These are phyloP conservation scores for Cordyceps pruinosa DNA, from an alignment of 2,329 filamentous ascomycete genomes.

Conservation along the genomic window DNA sequence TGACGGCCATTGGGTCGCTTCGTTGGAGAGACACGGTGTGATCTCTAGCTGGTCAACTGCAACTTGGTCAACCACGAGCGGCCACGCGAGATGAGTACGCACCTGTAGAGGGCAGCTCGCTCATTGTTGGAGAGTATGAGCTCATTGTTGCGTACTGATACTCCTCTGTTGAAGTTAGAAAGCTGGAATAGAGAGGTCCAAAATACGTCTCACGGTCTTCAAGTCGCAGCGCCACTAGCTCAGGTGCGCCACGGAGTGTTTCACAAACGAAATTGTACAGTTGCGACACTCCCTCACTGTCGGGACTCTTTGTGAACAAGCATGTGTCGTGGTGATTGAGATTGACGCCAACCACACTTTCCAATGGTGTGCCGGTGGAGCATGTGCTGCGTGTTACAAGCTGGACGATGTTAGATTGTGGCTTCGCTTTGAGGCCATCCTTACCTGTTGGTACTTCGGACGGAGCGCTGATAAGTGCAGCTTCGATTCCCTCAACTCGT, in stretches of 20 bases:
- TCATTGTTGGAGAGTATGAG: slow-evolving; percentile 1
- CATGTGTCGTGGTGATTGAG: slow-evolving; percentile 10
- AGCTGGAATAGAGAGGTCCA: not conserved
- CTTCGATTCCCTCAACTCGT: not conserved
- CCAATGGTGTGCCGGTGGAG: not conserved
- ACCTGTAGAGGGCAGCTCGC: slow-evolving; percentile 1
- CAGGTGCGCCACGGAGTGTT: not conserved
- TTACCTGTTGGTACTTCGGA: not conserved
- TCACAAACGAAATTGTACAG: slow-evolving; percentile 3
- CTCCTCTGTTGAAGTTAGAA: not conserved
- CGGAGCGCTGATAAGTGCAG: not conserved
- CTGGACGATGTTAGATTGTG: not conserved
- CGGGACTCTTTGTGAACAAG: not conserved
- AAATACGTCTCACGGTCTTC: not conserved
- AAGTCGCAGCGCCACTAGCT: not conserved
- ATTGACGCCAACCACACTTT: slow-evolving; percentile 7
- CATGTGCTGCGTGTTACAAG: slow-evolving; percentile 6
- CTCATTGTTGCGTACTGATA: not conserved
- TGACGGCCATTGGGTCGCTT: not conserved
- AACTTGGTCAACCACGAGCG: not conserved
- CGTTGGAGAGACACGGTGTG: not conserved
- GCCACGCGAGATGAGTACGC: not conserved
- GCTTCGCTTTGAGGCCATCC: not conserved
- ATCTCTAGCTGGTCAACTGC: not conserved
- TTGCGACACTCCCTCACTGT: slow-evolving; percentile 3